These are phyloP conservation scores for Trichosporon inkin DNA, from an alignment of 1,284 basidiomycete genomes.

Conservation along the genomic window DNA sequence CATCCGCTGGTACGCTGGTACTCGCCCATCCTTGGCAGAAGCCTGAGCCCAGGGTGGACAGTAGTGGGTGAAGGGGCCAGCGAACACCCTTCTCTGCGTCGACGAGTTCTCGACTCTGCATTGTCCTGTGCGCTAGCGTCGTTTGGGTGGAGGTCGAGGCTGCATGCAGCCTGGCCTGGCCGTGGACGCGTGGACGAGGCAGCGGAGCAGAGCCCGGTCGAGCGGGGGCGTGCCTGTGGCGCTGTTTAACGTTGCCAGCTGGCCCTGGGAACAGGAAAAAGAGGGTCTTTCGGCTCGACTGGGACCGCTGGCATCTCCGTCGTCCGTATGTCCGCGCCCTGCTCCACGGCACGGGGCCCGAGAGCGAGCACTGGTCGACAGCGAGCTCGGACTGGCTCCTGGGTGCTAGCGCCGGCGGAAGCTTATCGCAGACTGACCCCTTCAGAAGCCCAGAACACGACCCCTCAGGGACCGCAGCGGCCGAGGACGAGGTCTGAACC, in stretches of 20 bases:
- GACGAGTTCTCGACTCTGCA: too few species aligned
- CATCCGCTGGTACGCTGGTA: too few species aligned
- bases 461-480: neutral
- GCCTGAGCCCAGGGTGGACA: too few species aligned
- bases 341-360: neutral
- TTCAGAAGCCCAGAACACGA: conserved; percentile 5
- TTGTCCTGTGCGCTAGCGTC: too few species aligned
- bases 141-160: too few species aligned
- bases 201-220: neutral
- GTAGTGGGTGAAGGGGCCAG: too few species aligned
- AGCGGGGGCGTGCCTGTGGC: neutral
- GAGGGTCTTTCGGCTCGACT: neutral
- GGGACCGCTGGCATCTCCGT: too few species aligned
- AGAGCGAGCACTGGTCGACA: neutral
- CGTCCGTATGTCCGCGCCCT: neutral
- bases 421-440: conserved; percentile 3
- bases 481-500: neutral
- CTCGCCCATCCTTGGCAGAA: too few species aligned
- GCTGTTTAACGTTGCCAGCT: neutral
- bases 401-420: neutral
- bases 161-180: too few species aligned
- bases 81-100: too few species aligned
- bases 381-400: too few species aligned
- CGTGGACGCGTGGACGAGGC: too few species aligned
- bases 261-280: neutral